A percentile compares a stretch with the other conserved stretches of the same genome.
Evolutionary conservation across 805 yeast genomes (phyloP).

Genomic region (Jamesozyma spencerorum): DNA sequence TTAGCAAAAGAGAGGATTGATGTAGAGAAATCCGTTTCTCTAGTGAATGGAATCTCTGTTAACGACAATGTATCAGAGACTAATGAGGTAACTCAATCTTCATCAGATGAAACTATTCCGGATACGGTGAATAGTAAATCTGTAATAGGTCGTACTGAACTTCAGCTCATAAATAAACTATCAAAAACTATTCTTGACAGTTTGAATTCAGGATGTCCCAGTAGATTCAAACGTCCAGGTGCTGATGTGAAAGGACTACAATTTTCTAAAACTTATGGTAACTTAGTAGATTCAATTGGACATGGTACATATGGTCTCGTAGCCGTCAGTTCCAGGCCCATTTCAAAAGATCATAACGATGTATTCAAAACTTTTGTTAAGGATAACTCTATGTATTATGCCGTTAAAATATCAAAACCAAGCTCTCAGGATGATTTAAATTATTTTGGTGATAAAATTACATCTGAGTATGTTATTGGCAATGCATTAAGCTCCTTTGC

Average conservation of each 20-base stretch:
- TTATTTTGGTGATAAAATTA: slow-evolving; percentile 79
- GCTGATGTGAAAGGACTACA: slow-evolving; percentile 9
- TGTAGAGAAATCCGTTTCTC: no score
- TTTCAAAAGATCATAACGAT: slow-evolving; percentile 7
- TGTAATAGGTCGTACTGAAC: slow-evolving; percentile 43
- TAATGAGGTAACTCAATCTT: no score
- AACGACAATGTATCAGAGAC: no score
- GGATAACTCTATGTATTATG: slow-evolving; percentile 61
- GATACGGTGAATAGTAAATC: slow-evolving; percentile 10
- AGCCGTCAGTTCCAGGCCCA: slow-evolving; percentile 57
- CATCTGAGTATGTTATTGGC: slow-evolving; percentile 82
- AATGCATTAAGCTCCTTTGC: slow-evolving; percentile 51
- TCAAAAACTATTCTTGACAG: slow-evolving; percentile 32
- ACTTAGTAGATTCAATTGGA: slow-evolving; percentile 51
- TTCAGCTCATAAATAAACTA: slow-evolving; percentile 39
- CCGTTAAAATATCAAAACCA: slow-evolving; percentile 73
- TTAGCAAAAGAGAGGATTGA: no score
- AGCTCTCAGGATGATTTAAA: slow-evolving; percentile 82
- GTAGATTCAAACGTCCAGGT: slow-evolving; percentile 4
- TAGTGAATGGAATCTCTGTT: no score
- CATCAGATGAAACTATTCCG: not conserved
- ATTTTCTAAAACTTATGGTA: slow-evolving; percentile 40
- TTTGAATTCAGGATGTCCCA: slow-evolving; percentile 8
- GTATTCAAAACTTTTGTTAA: slow-evolving; percentile 58
- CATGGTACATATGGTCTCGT: slow-evolving; percentile 97